Base-by-base conservation (phyloP, 495 filamentous ascomycete species). In the Astrothelium subdiscretum region DNA sequence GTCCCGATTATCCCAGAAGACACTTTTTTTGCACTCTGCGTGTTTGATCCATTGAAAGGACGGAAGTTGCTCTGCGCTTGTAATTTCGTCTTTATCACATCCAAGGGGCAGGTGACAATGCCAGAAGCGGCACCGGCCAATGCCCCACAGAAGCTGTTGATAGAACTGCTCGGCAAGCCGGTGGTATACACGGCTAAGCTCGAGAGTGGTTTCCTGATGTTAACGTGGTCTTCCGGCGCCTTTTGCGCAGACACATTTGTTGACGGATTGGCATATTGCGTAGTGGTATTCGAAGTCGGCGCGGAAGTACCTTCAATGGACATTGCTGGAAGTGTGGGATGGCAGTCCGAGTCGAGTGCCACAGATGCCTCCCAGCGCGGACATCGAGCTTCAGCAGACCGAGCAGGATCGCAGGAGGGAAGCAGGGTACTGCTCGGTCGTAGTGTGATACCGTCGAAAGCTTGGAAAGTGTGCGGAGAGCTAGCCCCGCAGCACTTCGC, bases 51-150 rank as follows among this genome's bases (percentile, higher is more conserved):
- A 15, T 75, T 70, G 35, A 73, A 73, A 35, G 72, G 35, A 68
- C 71, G 73, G 80, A 92, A 86, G 3, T 88, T 89, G 62, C 92
- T 92, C 72, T 97, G 95, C 32, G 92, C 95, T 73, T 99, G 94
- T 59, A 99, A 75, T 72, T 96, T 97, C 52, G 94, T 99, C 77
- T 99, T 99, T 70, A 99, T 97, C 59, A 99, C 94, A 79, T 99
- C 94, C 60, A 99, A 83, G 22, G 94, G 94, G 71, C 94, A 99
- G 48, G 94, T 97, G 65, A 97, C 90, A 43, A 97, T 83, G 8
- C 94, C 94, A 3, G 91, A 95, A 4, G 88, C 88, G 64, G 96
- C 87, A 60, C 94, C 94, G 58, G 91, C 92, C 40, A 86, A 79
- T 11, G 90, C 95, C 51, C 94, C 94, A 40, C 90, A 84, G 44